These are phyloP conservation scores for Cucurbita ficifolia DNA, from an alignment of 306 rosid species.

Conservation along the genomic window DNA sequence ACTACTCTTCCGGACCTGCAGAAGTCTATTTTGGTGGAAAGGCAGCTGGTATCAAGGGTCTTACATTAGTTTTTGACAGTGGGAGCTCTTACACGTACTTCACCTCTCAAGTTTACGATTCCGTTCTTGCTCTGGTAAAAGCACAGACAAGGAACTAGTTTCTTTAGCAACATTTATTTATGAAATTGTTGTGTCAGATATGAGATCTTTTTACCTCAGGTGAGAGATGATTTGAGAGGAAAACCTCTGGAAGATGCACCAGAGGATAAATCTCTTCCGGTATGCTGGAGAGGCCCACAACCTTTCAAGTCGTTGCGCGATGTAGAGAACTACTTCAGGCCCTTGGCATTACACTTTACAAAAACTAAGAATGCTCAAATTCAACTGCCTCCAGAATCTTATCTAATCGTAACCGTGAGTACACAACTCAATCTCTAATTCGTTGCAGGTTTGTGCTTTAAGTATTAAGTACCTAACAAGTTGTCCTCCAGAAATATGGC, in stretches of 20 bases:
- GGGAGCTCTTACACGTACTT: constrained; percentile 80
- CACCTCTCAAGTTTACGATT: constrained; percentile 30
- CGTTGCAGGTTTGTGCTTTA: neutral
- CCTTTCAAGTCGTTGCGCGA: constrained; percentile 43
- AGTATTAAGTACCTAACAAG: constrained; percentile 1
- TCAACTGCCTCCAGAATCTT: constrained; percentile 41
- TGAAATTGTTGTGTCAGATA: neutral
- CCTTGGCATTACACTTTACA: constrained; percentile 33
- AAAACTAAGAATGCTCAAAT: constrained; percentile 24
- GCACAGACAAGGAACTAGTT: constrained; percentile 1
- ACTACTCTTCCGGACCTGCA: constrained; percentile 59
- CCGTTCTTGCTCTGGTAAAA: constrained; percentile 39
- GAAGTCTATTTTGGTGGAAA: constrained; percentile 39
- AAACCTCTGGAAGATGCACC: constrained; percentile 31
- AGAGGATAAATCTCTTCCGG: constrained; percentile 33
- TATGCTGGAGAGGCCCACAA: constrained; percentile 67
- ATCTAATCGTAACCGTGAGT: constrained; percentile 56
- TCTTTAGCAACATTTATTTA: neutral
- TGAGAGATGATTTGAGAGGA: constrained; percentile 37
- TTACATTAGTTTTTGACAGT: constrained; percentile 56
- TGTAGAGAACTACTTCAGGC: constrained; percentile 32
- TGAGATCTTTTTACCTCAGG: constrained; percentile 21
- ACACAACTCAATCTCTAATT: neutral
- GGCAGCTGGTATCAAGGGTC: constrained; percentile 33
- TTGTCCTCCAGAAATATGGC: constrained; percentile 31